phyloP scores from a whole-genome alignment of 2,329 filamentous ascomycete species.

The Trichoderma sp. region DNA sequence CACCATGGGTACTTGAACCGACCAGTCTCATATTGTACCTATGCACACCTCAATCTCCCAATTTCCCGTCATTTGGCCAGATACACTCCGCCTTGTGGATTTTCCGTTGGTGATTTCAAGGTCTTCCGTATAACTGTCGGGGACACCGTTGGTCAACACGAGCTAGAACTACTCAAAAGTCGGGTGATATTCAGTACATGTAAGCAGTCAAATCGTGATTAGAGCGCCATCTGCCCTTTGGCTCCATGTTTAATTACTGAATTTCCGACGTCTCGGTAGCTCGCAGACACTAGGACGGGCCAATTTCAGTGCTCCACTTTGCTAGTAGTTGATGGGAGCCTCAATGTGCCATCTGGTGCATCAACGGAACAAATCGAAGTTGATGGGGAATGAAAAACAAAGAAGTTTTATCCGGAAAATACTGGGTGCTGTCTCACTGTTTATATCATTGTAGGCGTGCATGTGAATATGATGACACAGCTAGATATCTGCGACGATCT shows the following conservation, averaged over 20 bases:
- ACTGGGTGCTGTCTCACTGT: not conserved
- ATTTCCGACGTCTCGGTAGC: constrained; percentile 1
- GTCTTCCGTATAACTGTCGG: not conserved
- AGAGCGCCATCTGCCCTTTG: not conserved
- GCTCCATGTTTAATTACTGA: constrained; percentile 7
- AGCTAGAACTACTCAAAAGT: not conserved
- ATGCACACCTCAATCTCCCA: not conserved
- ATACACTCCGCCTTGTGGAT: not conserved
- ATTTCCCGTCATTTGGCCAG: not conserved
- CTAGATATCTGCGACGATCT: not conserved
- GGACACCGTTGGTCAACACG: not conserved
- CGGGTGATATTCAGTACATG: not conserved
- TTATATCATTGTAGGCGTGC: not conserved
- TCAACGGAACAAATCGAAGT: not conserved
- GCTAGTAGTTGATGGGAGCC: not conserved
- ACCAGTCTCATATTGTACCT: not conserved
- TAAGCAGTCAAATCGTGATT: not conserved
- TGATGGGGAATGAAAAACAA: not conserved
- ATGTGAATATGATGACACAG: not conserved
- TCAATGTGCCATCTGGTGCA: not conserved
- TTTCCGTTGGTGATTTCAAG: not conserved
- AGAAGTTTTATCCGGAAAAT: not conserved
- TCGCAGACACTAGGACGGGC: not conserved
- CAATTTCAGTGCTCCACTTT: constrained; percentile 8
- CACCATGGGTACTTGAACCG: not conserved